Evolutionary conservation across 805 yeast genomes (phyloP).

Genomic region (Saturnispora galanensis): DNA sequence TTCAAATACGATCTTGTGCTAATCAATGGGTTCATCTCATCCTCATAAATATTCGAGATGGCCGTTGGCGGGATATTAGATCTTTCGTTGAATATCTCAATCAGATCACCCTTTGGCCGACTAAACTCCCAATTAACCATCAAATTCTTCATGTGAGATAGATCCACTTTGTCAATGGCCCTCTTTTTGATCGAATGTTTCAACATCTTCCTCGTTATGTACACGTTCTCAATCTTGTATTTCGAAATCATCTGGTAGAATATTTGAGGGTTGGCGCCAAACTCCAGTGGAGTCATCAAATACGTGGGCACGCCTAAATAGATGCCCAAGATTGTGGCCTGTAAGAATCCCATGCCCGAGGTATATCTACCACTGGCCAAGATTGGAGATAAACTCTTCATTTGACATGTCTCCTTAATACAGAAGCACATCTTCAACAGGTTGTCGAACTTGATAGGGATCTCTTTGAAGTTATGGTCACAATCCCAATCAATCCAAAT

Average conservation of each 20-base stretch:
- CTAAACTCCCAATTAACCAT: constrained; percentile 66
- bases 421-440: constrained; percentile 76
- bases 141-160: constrained; percentile 49
- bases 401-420: constrained; percentile 83
- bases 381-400: constrained; percentile 60
- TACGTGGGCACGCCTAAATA: constrained; percentile 82
- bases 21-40: constrained; percentile 72
- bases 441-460: constrained; percentile 46
- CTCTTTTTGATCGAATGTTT: constrained; percentile 49
- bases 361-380: constrained; percentile 83
- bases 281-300: constrained; percentile 68
- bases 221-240: constrained; percentile 76
- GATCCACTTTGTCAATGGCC: constrained; percentile 2
- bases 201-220: constrained; percentile 75
- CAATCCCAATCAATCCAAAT: constrained; percentile 65
- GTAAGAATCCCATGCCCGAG: constrained; percentile 79
- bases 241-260: constrained; percentile 65
- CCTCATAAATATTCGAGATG: constrained; percentile 68
- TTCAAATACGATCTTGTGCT: constrained; percentile 81
- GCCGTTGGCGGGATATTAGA: constrained; percentile 61
- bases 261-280: constrained; percentile 60
- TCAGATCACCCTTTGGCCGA: constrained; percentile 57
- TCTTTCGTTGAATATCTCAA: constrained; percentile 47
- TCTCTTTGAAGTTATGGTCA: constrained; percentile 58
- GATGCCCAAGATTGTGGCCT: constrained; percentile 74